Percentiles rank a stretch among this genome's conserved stretches.
phyloP scores from a whole-genome alignment of 176 grass and related monocot genomes.

The Musa acuminata region DNA sequence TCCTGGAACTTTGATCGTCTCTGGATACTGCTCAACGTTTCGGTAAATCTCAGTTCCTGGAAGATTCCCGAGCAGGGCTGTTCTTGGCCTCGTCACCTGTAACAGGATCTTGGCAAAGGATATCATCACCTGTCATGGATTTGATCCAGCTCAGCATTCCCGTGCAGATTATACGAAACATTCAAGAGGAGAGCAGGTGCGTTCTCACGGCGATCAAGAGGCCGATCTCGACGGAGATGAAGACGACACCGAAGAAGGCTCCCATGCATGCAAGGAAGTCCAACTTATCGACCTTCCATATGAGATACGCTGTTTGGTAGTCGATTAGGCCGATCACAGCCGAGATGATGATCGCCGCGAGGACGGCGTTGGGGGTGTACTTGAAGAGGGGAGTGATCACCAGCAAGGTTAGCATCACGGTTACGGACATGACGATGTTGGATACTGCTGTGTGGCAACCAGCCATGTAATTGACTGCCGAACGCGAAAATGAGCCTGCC shows the following conservation, averaged over 20 bases:
- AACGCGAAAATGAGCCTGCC: slow-evolving; percentile 9
- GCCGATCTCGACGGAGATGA: slow-evolving; percentile 10
- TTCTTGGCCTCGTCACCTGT: slow-evolving; percentile 95
- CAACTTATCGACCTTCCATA: slow-evolving; percentile 17
- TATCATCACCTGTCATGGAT: slow-evolving; percentile 13
- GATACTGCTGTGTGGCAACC: background rate
- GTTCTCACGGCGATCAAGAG: slow-evolving; percentile 11
- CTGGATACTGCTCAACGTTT: slow-evolving; percentile 79
- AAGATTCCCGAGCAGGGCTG: slow-evolving; percentile 69
- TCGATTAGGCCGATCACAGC: slow-evolving; percentile 7
- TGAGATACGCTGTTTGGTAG: background rate
- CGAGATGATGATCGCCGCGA: slow-evolving; percentile 12
- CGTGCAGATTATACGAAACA: no score
- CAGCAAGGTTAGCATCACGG: slow-evolving; percentile 13
- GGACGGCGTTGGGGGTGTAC: slow-evolving; percentile 13
- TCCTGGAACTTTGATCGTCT: slow-evolving; percentile 64
- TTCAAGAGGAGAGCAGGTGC: background rate
- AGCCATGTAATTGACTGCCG: slow-evolving; percentile 16
- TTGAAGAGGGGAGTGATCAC: slow-evolving; percentile 12
- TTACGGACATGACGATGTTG: slow-evolving; percentile 6
- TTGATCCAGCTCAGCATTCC: no score
- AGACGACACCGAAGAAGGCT: slow-evolving; percentile 8
- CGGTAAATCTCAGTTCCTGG: slow-evolving; percentile 70
- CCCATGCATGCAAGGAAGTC: slow-evolving; percentile 5
- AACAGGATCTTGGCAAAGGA: slow-evolving; percentile 93